Evolutionary conservation across 805 yeast species (phyloP), one percentile per base, ranked within the genome.

Genomic region (Schizosaccharomyces cryophilus): DNA sequence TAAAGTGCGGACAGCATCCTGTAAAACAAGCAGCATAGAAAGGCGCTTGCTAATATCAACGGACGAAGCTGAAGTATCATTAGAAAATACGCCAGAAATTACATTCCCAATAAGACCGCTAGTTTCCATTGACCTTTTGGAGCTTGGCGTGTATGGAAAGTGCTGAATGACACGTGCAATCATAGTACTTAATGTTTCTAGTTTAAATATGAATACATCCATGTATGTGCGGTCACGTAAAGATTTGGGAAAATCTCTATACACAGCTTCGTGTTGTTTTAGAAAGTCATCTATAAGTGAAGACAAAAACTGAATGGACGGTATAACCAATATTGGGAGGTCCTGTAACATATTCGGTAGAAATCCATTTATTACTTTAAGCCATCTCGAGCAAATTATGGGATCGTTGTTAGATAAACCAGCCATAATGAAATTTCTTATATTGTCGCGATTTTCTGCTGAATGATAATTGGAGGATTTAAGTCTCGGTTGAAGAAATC

Each of bases 61-160:
- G 75, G 73, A 5, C 63, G 66, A 9, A 13, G 42, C 21, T 0
- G 84, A 84, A 0, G 85, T 75, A 64, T 85, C 94, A 15, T 81
- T 79, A 61, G 80, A 83, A 67, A 85, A 84, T 0, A 85, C 94
- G 1, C 93, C 93, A 64, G 83, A 85, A 61, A 85, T 84, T 29
- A 73, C 73, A 51, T 66, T 70, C 9, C 71, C 61, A 66, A 85
- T 74, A 70, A 83, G 78, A 24, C 87, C 79, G 29, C 77, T 69
- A 54, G 78, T 80, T 9, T 63, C 62, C 1, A 66, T 68, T 62
- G 51, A 63, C 64, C 60, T 61, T 17, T 63, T 62, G n/a, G 63
- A 51, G 60, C 63, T 65, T 58, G 62, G 69, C 42, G 63, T 64
- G 62, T 60, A 72, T 58, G 77, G 71, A 59, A 76, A 80, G 69